Evolutionary conservation across 2,329 filamentous ascomycete genomes (phyloP).

Genomic region (Scortechinia acanthostroma): DNA sequence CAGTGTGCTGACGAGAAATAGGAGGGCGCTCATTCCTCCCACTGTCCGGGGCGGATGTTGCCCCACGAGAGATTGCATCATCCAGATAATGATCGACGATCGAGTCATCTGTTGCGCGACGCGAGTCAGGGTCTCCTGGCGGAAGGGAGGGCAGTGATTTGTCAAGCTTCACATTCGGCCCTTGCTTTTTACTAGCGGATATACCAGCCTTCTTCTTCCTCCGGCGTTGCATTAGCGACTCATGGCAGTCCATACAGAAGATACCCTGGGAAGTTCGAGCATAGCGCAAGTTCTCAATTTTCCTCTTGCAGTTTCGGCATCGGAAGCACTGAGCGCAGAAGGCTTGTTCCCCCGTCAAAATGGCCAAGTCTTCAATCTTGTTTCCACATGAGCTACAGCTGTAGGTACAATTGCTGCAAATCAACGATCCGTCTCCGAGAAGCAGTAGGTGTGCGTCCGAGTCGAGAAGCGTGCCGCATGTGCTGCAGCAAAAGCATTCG

Average conservation of each 20-base stretch:
- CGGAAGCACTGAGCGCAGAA: slow-evolving; percentile 96
- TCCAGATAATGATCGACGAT: slow-evolving; percentile 45
- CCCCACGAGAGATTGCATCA: slow-evolving; percentile 47
- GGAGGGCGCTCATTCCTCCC: too few relatives aligned
- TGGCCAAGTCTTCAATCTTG: slow-evolving; percentile 97
- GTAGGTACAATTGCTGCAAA: slow-evolving; percentile 99
- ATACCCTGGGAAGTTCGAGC: slow-evolving; percentile 96
- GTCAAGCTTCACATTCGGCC: slow-evolving; percentile 70
- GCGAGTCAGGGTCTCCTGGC: slow-evolving; percentile 58
- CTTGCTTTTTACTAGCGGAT: slow-evolving; percentile 52
- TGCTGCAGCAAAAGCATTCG: slow-evolving; percentile 96
- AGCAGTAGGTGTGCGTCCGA: slow-evolving; percentile 96
- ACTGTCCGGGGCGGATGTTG: neutral
- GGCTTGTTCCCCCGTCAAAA: slow-evolving; percentile 93
- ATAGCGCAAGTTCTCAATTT: slow-evolving; percentile 97
- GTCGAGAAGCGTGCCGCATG: slow-evolving; percentile 88
- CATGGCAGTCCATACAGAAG: slow-evolving; percentile 98
- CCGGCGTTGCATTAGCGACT: slow-evolving; percentile 86
- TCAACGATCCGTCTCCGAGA: slow-evolving; percentile 92
- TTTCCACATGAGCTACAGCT: slow-evolving; percentile 93
- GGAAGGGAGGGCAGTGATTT: slow-evolving; percentile 90
- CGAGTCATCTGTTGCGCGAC: slow-evolving; percentile 52
- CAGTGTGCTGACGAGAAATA: too few relatives aligned
- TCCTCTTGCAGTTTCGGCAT: slow-evolving; percentile 95
- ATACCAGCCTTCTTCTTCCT: slow-evolving; percentile 74